Evolutionary conservation across 2,329 filamentous ascomycete genomes (phyloP), one percentile per base, ranked within the genome.

Genomic region (Epichloe sibirici): DNA sequence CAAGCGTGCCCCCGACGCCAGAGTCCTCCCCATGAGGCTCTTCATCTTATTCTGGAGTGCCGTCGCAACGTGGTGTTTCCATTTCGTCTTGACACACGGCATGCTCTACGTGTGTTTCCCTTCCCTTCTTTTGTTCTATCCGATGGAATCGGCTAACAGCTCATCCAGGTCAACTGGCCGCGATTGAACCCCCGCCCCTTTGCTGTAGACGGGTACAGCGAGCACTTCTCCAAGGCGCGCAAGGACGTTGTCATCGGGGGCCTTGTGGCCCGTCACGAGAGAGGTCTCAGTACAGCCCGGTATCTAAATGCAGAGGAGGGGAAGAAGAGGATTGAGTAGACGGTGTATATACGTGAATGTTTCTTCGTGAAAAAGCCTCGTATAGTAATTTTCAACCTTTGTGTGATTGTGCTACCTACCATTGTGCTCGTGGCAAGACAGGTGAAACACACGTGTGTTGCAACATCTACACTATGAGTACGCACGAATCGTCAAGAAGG

Each of bases 261-360:
- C 13, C 79, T 95, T 56, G 66, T 72, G 23, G 75, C 78, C 31
- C 73, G 74, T 47, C 90, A 95, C 64, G 88, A 95, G 69, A 77
- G 90, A 15, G 89, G 90, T 3, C 79, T 88, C 56, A 95, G 89
- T 70, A 88, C 87, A 58, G 85, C 86, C 44, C 78, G 88, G 56
- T 84, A 94, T 60, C 78, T 88, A 35, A 93, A 86, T 60, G 81
- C 94, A 51, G 93, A 98, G 68, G 93, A 98, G 71, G 93, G 93
- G 51, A 98, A 98, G 79, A 98, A 96, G 79, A 88, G 93, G 66
- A 94, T 95, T 64, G 93, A 98, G 67, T 90, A 79, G 60, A 31
- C 31, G 31, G 31, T 31, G 31, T 31, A 31, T 4, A 4, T 1
- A 11, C 8, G 4, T 31, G 8, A 1, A 31, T 31, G 9, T 31